phyloP scores from a whole-genome alignment of 2,329 filamentous ascomycete genomes.

The Apiospora sp. region DNA sequence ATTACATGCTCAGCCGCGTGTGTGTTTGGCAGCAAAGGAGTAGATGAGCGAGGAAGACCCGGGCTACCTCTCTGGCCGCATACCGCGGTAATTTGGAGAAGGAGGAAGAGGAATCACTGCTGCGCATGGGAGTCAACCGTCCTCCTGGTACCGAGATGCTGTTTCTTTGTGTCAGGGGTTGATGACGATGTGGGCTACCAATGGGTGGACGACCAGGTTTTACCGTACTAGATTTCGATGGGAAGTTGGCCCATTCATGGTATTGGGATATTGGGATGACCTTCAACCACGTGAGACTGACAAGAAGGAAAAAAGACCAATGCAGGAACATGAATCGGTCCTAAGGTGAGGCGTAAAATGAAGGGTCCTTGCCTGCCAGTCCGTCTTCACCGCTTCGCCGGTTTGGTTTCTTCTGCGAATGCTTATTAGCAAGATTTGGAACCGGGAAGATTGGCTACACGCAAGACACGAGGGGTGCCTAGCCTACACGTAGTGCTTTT shows the following conservation, averaged over 20 bases:
- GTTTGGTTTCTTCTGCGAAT: neutral
- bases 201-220: too few relatives aligned
- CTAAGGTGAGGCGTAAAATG: conserved; percentile 13
- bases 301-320: neutral
- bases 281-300: neutral
- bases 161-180: neutral
- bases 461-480: conserved; percentile 1
- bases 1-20: neutral
- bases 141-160: conserved; percentile 4
- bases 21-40: neutral
- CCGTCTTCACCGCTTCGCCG: neutral
- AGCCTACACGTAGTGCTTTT: neutral
- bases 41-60: neutral
- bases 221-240: neutral
- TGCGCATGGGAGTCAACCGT: neutral
- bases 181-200: conserved; percentile 1
- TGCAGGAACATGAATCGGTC: conserved; percentile 16
- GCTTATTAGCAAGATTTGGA: neutral
- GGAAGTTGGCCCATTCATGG: conserved; percentile 11
- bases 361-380: neutral
- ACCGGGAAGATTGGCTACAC: neutral
- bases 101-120: neutral
- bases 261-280: conserved; percentile 2
- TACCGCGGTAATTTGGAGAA: neutral
- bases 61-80: neutral